Base-by-base conservation (phyloP, 2,329 filamentous ascomycete genomes). In the Knufia petricola region DNA sequence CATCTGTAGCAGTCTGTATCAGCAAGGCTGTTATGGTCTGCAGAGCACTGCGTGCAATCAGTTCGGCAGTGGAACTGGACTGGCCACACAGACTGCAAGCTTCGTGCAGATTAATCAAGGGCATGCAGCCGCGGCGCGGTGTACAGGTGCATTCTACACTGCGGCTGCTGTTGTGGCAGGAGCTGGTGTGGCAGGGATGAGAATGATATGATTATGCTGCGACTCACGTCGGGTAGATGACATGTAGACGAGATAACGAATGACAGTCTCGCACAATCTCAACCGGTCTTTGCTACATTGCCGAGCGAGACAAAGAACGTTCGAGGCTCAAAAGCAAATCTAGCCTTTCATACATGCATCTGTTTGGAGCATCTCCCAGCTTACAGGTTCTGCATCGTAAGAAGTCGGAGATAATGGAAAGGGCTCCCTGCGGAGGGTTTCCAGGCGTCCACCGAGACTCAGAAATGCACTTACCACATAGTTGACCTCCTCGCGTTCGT, bases 1-100 rank as follows among this genome's bases (percentile, higher is more conserved):
- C 12, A 68, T 70, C 15, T 74, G 71, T 52, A 69, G 66, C 13
- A 73, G 66, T 52, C 55, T 72, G 43, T 75, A 72, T 52, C 52
- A 56, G 17, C 49, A 64, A 39, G 74, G 71, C 12, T 76, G 74
- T 53, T 73, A 70, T 53, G 70, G 69, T 24, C 58, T 76, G 32
- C 65, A 69, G 44, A 63, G 72, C 28, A 66, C 61, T 8, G 71
- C 73, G 28, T 77, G 74, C 55, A 60, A 59, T 24, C 58, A 60
- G 28, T 67, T 68, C 55, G 63, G 61, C 17, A 61, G 46, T 28
- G 63, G 61, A 17, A 61, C 47, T 24, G 59, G 58, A 3, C 57
- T 51, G 40, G 39, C 42, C 1, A 47, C 51, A 4, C 41, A 46
- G 6, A 54, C 53, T 32, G 62, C 60, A 13, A 54, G 52, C 26